These are phyloP conservation scores for Aspergillus sp. DNA, from an alignment of 2,329 filamentous ascomycete genomes.

Conservation along the genomic window DNA sequence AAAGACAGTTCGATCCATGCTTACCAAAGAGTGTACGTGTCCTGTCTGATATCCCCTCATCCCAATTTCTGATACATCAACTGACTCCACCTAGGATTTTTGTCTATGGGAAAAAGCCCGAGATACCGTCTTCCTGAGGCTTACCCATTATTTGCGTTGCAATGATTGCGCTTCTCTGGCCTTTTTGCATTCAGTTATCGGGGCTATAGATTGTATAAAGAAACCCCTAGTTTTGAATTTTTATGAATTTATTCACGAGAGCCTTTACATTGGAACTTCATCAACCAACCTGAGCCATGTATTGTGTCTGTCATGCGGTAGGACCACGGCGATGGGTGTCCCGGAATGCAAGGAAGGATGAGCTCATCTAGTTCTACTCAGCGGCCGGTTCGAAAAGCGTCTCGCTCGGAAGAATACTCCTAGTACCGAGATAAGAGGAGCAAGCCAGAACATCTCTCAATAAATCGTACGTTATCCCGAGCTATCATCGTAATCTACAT, in stretches of 20 bases:
- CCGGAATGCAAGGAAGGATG: too few species aligned
- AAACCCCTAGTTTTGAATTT: neutral
- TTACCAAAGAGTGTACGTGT: constrained; percentile 3
- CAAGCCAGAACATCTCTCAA: neutral
- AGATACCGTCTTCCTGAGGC: neutral
- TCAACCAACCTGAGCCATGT: too few species aligned
- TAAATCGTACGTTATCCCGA: constrained; percentile 8
- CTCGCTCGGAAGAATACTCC: neutral
- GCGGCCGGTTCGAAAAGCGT: neutral
- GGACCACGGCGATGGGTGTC: too few species aligned
- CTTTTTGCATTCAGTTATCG: neutral
- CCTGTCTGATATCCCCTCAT: neutral
- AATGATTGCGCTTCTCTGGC: neutral
- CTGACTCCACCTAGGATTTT: neutral
- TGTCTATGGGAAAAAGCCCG: constrained; percentile 1
- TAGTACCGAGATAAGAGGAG: neutral
- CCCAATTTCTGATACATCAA: neutral
- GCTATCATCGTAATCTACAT: constrained; percentile 13
- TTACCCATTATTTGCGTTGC: neutral
- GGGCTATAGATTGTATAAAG: neutral
- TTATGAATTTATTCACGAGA: neutral
- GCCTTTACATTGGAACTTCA: neutral
- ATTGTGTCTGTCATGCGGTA: too few species aligned
- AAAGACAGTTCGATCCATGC: constrained; percentile 5
- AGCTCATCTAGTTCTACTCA: neutral